Evolutionary conservation across 23 red algal species (phyloP).

Genomic region (Gracilaria gracilis): DNA sequence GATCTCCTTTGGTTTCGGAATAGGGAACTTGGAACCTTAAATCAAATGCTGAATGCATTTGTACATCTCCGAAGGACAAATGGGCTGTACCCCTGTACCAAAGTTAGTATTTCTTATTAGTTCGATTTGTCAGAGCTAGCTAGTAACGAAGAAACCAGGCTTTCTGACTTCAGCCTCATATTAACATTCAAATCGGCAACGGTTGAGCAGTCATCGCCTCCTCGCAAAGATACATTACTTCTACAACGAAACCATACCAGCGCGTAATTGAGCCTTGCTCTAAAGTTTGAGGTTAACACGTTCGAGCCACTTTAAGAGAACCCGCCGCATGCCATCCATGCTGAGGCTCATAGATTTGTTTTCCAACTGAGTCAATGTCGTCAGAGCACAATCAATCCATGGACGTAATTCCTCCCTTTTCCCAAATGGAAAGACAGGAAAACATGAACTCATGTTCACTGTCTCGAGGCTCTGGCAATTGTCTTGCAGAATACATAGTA

Average conservation of each 20-base stretch:
- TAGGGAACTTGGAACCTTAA: too few relatives aligned
- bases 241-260: not conserved
- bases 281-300: constrained; percentile 4
- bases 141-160: not conserved
- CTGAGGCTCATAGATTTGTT: not conserved
- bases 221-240: not conserved
- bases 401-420: constrained; percentile 11
- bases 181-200: not conserved
- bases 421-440: not conserved
- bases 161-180: not conserved
- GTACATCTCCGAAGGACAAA: too few relatives aligned
- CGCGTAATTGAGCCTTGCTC: not conserved
- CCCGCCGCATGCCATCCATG: constrained; percentile 2
- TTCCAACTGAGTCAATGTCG: not conserved
- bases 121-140: not conserved
- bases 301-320: constrained; percentile 14
- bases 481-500: not conserved
- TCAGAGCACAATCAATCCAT: not conserved
- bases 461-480: constrained; percentile 11
- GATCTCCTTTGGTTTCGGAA: too few relatives aligned
- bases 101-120: not conserved
- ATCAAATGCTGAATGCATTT: too few relatives aligned
- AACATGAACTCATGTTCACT: constrained; percentile 28
- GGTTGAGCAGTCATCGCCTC: not conserved
- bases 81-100: too few relatives aligned